A percentile compares a stretch with the other conserved stretches of the same genome.
Conservation (phyloP, 2,329 filamentous ascomycete genomes). For the Calonectria montana region DNA sequence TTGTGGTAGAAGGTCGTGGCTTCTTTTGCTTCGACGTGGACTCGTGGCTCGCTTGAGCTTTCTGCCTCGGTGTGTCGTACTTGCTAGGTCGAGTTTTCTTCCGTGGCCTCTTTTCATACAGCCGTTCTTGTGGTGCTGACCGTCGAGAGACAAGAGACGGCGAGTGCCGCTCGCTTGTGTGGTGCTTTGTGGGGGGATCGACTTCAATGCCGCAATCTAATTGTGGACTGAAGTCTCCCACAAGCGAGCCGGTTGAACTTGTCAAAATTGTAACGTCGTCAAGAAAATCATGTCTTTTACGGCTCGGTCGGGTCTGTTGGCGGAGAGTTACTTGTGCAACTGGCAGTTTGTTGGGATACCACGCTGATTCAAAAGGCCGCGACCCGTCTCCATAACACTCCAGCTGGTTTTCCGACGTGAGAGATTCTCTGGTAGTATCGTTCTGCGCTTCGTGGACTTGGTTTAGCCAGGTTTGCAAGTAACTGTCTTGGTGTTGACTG, state of each 20-base stretch:
- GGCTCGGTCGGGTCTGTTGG: neutral
- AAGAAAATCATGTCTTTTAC: neutral
- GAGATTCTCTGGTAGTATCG: neutral
- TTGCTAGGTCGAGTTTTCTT: constrained; percentile 67
- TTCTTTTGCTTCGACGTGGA: constrained; percentile 6
- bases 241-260: constrained; percentile 6
- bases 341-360: constrained; percentile 21
- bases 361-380: neutral
- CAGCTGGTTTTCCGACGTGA: neutral
- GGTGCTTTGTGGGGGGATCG: constrained; percentile 20
- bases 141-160: neutral
- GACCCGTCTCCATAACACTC: neutral
- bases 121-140: neutral
- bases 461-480: constrained; percentile 1
- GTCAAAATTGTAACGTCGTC: constrained; percentile 2
- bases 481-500: neutral
- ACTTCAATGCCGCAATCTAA: neutral
- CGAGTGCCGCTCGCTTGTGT: neutral
- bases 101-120: constrained; percentile 63
- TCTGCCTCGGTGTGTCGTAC: constrained; percentile 58
- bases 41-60: neutral
- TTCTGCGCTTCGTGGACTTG: neutral
- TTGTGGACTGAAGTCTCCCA: neutral
- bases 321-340: neutral
- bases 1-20: constrained; percentile 29